These are phyloP conservation scores for Irpex sp. DNA, from an alignment of 1,284 basidiomycete species.

Conservation along the genomic window DNA sequence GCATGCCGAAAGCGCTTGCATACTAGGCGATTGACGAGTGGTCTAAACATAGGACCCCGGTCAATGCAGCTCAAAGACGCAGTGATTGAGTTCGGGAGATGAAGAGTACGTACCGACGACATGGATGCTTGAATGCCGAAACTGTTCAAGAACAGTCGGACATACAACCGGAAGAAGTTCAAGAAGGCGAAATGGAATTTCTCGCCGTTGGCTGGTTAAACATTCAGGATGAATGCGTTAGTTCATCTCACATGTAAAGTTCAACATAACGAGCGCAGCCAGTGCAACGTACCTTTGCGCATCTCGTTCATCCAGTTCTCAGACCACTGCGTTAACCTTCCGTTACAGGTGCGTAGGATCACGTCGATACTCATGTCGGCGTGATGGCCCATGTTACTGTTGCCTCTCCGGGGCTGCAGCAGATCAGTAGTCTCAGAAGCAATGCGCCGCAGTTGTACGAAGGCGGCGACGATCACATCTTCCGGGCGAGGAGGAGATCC, in stretches of 20 bases:
- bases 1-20: constrained; percentile 68
- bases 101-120: constrained; percentile 40
- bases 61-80: constrained; percentile 1
- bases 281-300: constrained; percentile 49
- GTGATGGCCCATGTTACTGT: constrained; percentile 38
- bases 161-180: constrained; percentile 70
- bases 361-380: constrained; percentile 68
- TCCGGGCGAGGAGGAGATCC: constrained; percentile 59
- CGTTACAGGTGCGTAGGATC: constrained; percentile 66
- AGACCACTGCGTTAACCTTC: constrained; percentile 66
- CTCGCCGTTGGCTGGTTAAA: constrained; percentile 51
- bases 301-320: constrained; percentile 68
- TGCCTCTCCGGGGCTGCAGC: constrained; percentile 51
- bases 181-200: constrained; percentile 72
- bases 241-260: background rate
- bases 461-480: constrained; percentile 74
- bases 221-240: constrained; percentile 12
- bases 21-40: constrained; percentile 48
- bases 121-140: constrained; percentile 69
- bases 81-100: background rate
- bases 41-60: constrained; percentile 32
- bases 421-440: constrained; percentile 77
- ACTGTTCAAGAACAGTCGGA: constrained; percentile 76
- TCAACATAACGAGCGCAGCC: background rate
- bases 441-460: constrained; percentile 70